Base-by-base conservation (phyloP, 768 basidiomycete genomes). In the Trametes villosa region DNA sequence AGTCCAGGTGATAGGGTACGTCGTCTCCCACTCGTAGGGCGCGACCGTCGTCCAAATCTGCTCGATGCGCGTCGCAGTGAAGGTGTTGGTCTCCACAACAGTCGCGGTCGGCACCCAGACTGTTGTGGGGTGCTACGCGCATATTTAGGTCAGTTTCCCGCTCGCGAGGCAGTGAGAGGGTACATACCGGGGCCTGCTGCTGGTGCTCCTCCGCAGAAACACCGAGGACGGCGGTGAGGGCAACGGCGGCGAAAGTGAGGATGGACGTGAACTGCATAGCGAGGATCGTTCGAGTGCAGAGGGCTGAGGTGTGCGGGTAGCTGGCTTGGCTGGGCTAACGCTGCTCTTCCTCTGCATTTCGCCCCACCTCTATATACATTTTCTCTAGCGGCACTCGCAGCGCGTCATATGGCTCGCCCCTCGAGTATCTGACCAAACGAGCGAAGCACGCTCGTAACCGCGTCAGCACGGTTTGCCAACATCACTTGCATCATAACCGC, bases 41-140 rank as follows among this genome's bases (percentile, higher is more conserved):
- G 62, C 11, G 53, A 50, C 47, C 5, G 57, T 59, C 40, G 52
- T 55, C 62, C 62, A 63, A 31, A 63, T 44, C 41, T 63, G 49
- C 22, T 63, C 62, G n/a, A 63, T 33, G 52, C 62, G 62, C 6
- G 62, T 63, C 22, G 40, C 62, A n/a, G 57, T 59, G 53, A 33
- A 63, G 8, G 57, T 59, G 52, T 63, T 58, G 20, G 62, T 63
- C 31, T 53, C 53, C 5, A 59, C 57, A 15, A 59, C 62, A 4
- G 62, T 63, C 24, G 62, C 62, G 4, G 51, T 55, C 22, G 62
- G 62, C 24, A 58, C 62, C 62, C 62, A 63, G 11, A 63, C n/a
- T 11, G 62, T 63, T 15, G 62, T 63, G 7, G 22, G 18, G 38
- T 51, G 53, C 54, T 57, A 12, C 24, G 13, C 3, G 9, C n/a